Base-by-base conservation (phyloP, 148 eudicot species). In the Persicaria maculosa region DNA sequence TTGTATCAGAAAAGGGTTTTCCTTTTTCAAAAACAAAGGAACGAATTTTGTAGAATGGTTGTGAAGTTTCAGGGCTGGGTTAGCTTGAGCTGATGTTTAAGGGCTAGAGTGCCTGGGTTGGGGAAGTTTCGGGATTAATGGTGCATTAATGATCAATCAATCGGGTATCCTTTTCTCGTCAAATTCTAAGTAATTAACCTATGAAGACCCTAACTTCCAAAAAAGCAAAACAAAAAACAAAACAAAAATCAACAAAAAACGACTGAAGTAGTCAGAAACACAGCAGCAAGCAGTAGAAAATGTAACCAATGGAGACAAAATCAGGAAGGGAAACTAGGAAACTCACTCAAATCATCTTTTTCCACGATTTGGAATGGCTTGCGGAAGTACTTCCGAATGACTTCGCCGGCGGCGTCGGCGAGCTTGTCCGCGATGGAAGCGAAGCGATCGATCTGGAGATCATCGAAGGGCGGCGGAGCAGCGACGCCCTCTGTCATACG, bases 371-470 rank as follows among this genome's bases (percentile, higher is more conserved):
- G 96, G 44, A 94, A 87, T 72, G 78, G 82, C 72, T 90, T 87
- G 50, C 98, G 86, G 78, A 94, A 94, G 74, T 87, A 94, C 52
- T 80, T 82, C 16, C 96, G 89, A 25, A 94, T 91, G 36, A 94
- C 96, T 10, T 81, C 87, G 5, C 97, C 98, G 19, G 98, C 83
- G 36, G 97, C 98, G 77, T 90, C 96, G 2, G 98, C 97, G 59
- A 91, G 80, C 78, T 79, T 47, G 59, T 87, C 86, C 1, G 87
- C 93, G 5, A 90, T 85, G 4, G 53, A 79, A 1, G 85, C 80
- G 72, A 88, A 88, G 0, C 74, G 84, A 68, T 88, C 90, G 11
- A 91, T 64, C 6, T 91, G 91, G 5, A 53, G 77, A 62, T 62
- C 76, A 6, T 75, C 69, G 45, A 76, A 15, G 1, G 15, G 81